phyloP scores from a whole-genome alignment of 768 basidiomycete species.

The Mycena olivaceomarginata region DNA sequence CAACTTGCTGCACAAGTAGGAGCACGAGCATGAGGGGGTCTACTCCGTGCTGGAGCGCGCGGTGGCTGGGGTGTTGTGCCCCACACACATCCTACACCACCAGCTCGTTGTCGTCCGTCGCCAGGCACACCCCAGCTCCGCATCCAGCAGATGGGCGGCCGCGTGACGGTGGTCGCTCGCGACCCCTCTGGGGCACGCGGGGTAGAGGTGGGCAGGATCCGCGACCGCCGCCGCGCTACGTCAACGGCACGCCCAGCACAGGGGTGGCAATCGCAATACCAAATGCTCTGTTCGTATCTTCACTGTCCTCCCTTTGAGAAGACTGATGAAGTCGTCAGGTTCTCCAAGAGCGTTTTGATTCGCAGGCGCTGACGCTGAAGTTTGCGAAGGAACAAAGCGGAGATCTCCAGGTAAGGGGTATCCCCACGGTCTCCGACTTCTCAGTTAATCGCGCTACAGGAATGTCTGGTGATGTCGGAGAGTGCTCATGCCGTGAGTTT shows the following conservation, averaged over 20 bases:
- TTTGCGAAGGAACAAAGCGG: slow-evolving; percentile 73
- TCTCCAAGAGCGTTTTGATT: slow-evolving; percentile 77
- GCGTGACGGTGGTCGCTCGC: slow-evolving; percentile 81
- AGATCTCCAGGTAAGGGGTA: slow-evolving; percentile 63
- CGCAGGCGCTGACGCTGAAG: slow-evolving; percentile 71
- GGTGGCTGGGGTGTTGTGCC: too few relatives aligned
- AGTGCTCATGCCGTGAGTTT: slow-evolving; percentile 57
- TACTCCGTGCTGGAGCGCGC: too few relatives aligned
- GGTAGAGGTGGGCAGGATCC: slow-evolving; percentile 61
- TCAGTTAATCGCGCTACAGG: slow-evolving; percentile 35
- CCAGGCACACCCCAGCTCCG: slow-evolving; percentile 65
- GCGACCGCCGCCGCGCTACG: too few relatives aligned
- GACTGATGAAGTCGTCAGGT: slow-evolving; percentile 51
- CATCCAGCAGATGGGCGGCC: slow-evolving; percentile 79
- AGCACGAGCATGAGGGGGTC: too few relatives aligned
- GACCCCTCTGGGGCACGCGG: slow-evolving; percentile 60
- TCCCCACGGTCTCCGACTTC: neutral
- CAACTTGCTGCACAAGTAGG: too few relatives aligned
- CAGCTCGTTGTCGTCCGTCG: too few relatives aligned
- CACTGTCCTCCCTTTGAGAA: neutral
- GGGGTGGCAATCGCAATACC: too few relatives aligned
- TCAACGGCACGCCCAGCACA: too few relatives aligned
- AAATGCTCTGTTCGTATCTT: slow-evolving; percentile 23
- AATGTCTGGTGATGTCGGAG: slow-evolving; percentile 53
- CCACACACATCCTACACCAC: too few relatives aligned